A percentile compares a stretch with the other conserved stretches of the same genome.
phyloP scores from a whole-genome alignment of 2,329 filamentous ascomycete genomes.

The Drechslerella coelobrocha region DNA sequence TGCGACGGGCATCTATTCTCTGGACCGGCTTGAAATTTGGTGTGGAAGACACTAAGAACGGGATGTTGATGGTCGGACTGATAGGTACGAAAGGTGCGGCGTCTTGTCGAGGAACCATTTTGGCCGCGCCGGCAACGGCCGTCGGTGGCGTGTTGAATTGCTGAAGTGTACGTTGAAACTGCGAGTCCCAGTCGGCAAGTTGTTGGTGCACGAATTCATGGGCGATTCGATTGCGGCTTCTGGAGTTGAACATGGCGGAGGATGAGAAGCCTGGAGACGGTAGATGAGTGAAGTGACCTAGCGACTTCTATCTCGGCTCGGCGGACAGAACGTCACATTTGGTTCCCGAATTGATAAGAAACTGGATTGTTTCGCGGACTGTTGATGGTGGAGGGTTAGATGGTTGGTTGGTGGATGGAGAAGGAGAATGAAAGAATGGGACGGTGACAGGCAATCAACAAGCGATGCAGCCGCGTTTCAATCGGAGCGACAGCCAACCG shows the following conservation, averaged over 20 bases:
- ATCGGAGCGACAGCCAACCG: not conserved
- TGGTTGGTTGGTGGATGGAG: not conserved
- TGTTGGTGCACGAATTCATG: conserved; percentile 2
- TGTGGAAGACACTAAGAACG: conserved; percentile 74
- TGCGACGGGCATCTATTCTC: conserved; percentile 77
- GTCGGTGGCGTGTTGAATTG: conserved; percentile 18
- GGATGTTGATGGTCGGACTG: conserved; percentile 80
- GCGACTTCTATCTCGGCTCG: not conserved
- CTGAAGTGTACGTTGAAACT: conserved; percentile 5
- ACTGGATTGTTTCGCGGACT: not conserved
- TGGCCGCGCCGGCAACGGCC: conserved; percentile 9
- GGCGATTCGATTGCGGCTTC: conserved; percentile 1
- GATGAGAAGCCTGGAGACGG: too few relatives aligned
- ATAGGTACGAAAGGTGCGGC: conserved; percentile 76
- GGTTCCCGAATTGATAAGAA: not conserved
- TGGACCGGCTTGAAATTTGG: conserved; percentile 87
- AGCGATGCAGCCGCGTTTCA: not conserved
- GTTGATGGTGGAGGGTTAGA: not conserved
- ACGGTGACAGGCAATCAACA: not conserved
- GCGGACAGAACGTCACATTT: not conserved
- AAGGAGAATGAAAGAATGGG: not conserved
- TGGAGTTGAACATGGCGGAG: conserved; percentile 9
- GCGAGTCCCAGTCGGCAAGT: conserved; percentile 13
- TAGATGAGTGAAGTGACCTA: not conserved
- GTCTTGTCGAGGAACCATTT: conserved; percentile 45